phyloP scores from a whole-genome alignment of 2,329 filamentous ascomycete species.

The Nannizziopsis arthrosporioides region DNA sequence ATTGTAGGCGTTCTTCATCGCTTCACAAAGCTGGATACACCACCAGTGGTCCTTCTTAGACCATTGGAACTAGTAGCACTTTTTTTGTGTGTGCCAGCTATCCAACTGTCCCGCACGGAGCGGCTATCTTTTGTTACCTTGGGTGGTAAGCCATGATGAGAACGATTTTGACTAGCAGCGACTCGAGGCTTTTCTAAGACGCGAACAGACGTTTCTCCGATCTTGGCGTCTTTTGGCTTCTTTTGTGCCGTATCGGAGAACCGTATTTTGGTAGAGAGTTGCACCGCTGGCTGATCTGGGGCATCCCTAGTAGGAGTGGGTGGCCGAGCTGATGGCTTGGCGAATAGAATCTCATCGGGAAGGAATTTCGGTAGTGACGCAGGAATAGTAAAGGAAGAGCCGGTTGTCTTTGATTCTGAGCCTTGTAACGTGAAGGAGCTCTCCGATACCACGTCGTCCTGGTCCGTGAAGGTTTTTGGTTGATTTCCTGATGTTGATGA shows the following conservation, averaged over 20 bases:
- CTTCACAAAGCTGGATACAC: conserved; percentile 29
- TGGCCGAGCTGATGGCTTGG: conserved; percentile 34
- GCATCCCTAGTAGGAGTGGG: conserved; percentile 35
- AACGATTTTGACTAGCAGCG: conserved; percentile 23
- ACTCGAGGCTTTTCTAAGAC: conserved; percentile 31
- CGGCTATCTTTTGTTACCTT: conserved; percentile 34
- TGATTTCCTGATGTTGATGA: conserved; percentile 10
- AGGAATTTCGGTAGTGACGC: conserved; percentile 39
- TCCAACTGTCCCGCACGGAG: conserved; percentile 30
- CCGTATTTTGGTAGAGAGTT: conserved; percentile 31
- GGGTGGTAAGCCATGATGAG: conserved; percentile 33
- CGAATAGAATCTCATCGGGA: conserved; percentile 41
- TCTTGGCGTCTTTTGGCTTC: conserved; percentile 40
- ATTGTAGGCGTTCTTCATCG: conserved; percentile 15
- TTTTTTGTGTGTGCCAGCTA: conserved; percentile 26
- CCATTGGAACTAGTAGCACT: conserved; percentile 21
- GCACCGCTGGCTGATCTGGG: conserved; percentile 16
- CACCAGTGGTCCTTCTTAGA: conserved; percentile 28
- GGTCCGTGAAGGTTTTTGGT: conserved; percentile 11
- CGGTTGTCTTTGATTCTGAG: conserved; percentile 25
- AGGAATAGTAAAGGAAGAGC: conserved; percentile 18
- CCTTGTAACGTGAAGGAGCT: conserved; percentile 33
- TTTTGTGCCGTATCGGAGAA: conserved; percentile 40
- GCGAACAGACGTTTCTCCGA: conserved; percentile 39
- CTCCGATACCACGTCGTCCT: conserved; percentile 31